Conservation (phyloP, 2,329 filamentous ascomycete species). For the Hirsutella thompsonii region DNA sequence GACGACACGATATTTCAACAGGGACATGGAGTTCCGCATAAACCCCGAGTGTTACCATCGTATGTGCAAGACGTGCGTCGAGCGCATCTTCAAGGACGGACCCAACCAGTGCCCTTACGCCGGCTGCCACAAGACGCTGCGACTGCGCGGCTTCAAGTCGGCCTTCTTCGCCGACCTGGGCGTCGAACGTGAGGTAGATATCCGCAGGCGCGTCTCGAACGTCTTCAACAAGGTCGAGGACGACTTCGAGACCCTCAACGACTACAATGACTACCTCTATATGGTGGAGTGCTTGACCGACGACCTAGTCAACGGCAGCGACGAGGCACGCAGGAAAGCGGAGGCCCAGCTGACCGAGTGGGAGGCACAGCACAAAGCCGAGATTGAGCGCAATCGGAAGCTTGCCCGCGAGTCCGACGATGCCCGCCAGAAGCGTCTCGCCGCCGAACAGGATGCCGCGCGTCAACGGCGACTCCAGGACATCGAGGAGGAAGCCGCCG, state of each 20-base stretch:
- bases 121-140: constrained; percentile 74
- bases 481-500: constrained; percentile 56
- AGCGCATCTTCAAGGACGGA: constrained; percentile 83
- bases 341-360: constrained; percentile 43
- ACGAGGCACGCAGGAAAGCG: constrained; percentile 42
- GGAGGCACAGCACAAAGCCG: constrained; percentile 57
- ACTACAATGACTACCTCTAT: constrained; percentile 91
- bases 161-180: constrained; percentile 84
- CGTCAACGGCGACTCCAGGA: constrained; percentile 46
- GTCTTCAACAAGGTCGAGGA: constrained; percentile 84
- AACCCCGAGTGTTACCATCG: constrained; percentile 98
- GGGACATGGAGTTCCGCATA: constrained; percentile 86
- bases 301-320: constrained; percentile 64
- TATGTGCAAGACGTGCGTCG: constrained; percentile 94
- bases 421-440: constrained; percentile 38
- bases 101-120: constrained; percentile 88
- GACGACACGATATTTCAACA: constrained; percentile 88
- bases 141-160: constrained; percentile 69
- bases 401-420: constrained; percentile 44
- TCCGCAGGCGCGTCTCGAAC: constrained; percentile 62
- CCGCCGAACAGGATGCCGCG: constrained; percentile 53
- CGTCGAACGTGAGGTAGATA: constrained; percentile 89
- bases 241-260: constrained; percentile 74
- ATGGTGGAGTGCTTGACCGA: constrained; percentile 83
- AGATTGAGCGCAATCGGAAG: constrained; percentile 49